Evolutionary conservation across 352 stramenopile species (phyloP).

Genomic region (Aphanomyces euteiches): DNA sequence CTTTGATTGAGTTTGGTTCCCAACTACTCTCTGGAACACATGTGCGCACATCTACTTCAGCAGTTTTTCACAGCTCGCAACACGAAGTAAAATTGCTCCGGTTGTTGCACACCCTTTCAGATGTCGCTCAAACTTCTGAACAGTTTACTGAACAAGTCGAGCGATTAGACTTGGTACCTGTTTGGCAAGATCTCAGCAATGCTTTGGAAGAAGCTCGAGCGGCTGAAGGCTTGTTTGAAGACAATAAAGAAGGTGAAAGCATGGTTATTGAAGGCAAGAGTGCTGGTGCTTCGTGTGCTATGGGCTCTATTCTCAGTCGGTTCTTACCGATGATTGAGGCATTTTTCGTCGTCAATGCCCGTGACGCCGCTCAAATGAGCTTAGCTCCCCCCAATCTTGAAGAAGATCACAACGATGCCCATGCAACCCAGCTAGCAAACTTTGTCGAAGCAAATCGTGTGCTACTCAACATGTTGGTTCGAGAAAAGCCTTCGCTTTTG

Average conservation of each 20-base stretch:
- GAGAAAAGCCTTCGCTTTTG: constrained; percentile 94
- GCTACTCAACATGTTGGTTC: constrained; percentile 96
- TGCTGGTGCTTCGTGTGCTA: constrained; percentile 80
- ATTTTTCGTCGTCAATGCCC: constrained; percentile 98
- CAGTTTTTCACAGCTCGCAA: constrained; percentile 70
- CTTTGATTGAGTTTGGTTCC: constrained; percentile 62
- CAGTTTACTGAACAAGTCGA: constrained; percentile 71
- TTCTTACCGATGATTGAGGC: constrained; percentile 98
- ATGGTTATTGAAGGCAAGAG: constrained; percentile 87
- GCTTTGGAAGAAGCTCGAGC: constrained; percentile 71
- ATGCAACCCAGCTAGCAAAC: constrained; percentile 68
- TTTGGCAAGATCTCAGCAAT: constrained; percentile 75
- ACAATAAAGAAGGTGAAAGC: constrained; percentile 42
- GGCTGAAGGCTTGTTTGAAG: constrained; percentile 69
- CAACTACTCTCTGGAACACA: constrained; percentile 40
- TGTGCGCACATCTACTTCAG: constrained; percentile 42
- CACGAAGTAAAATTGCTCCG: constrained; percentile 95
- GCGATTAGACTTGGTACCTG: constrained; percentile 56
- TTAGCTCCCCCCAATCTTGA: constrained; percentile 56
- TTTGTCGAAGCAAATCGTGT: constrained; percentile 96
- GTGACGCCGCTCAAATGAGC: constrained; percentile 75
- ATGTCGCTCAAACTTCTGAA: constrained; percentile 64
- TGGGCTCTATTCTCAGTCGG: constrained; percentile 92
- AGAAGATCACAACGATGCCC: constrained; percentile 45
- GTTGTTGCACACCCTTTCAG: constrained; percentile 93